Evolutionary conservation across 2,329 filamentous ascomycete species (phyloP), one percentile per base, ranked within the genome.

Genomic region (Arthrocladium fulminans): DNA sequence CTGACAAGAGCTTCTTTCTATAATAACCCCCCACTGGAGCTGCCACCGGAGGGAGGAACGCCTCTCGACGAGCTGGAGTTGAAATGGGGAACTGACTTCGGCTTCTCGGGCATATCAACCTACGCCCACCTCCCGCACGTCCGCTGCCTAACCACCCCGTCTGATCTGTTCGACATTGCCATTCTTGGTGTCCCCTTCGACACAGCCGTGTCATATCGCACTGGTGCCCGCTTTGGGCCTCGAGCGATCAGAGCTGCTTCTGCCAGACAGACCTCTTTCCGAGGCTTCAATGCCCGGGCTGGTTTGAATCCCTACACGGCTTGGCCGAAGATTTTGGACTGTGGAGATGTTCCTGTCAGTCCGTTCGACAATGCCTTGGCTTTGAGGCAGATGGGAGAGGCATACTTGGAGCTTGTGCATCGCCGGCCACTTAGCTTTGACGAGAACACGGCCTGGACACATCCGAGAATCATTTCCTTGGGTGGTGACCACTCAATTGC

Each of bases 281-380:
- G 87, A 35, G 84, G 84, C 61, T 88, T 85, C 75, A 95, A 95
- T 67, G 79, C 84, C 2, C 81, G 88, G 19, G 88, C 87, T 1
- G 76, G 75, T 32, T 76, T 95, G 56, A 96, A 95, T 65, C 88
- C 89, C 0, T 95, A 92, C 68, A 71, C 73, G 34, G 83, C 77
- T 47, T 90, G 85, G 84, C 84, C 86, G 1, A 80, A 71, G 32
- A 79, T 95, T 51, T 72, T 90, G 44, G 89, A 96, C 71, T 96
- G 89, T 65, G 89, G 89, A 40, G 89, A 95, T 63, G 88, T 95
- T 48, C 88, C 89, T 23, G 74, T 94, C 56, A 86, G 84, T 0
- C 88, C 88, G 0, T 83, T 94, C 58, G 88, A 95, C 69, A 95
- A 95, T 63, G 79, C 73, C 1, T 72, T 94, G 13, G 89, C 89